Conservation (phyloP, 495 filamentous ascomycete species). For the Neurospora sp. region DNA sequence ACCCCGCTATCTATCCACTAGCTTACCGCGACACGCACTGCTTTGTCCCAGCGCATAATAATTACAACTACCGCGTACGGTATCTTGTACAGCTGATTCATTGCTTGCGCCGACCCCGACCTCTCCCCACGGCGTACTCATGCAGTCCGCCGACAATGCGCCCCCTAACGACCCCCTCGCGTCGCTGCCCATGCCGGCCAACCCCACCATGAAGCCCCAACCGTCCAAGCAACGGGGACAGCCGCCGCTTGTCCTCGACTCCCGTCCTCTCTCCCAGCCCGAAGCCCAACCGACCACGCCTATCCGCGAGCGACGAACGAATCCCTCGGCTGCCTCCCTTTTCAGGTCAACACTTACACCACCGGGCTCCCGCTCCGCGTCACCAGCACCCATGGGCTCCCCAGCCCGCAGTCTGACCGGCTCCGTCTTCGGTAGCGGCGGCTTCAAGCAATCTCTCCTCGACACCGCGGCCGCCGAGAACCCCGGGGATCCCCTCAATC, state of each 20-base stretch:
- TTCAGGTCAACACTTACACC: slow-evolving; percentile 48
- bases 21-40: not conserved
- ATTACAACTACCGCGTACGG: too few species aligned
- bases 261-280: slow-evolving; percentile 27
- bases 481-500: slow-evolving; percentile 54
- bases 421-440: slow-evolving; percentile 36
- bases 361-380: slow-evolving; percentile 45
- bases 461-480: slow-evolving; percentile 38
- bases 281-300: slow-evolving; percentile 37
- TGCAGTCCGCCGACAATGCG: slow-evolving; percentile 36
- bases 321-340: slow-evolving; percentile 48
- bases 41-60: not conserved
- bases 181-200: slow-evolving; percentile 28
- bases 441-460: slow-evolving; percentile 32
- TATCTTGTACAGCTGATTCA: too few species aligned
- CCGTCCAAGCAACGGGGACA: slow-evolving; percentile 22
- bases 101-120: not conserved
- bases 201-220: slow-evolving; percentile 25
- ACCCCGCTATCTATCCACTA: not conserved
- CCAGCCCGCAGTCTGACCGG: slow-evolving; percentile 42
- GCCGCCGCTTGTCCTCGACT: slow-evolving; percentile 23
- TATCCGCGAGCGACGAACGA: slow-evolving; percentile 35
- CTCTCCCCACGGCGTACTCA: slow-evolving; percentile 8
- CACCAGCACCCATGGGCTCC: slow-evolving; percentile 42
- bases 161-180: slow-evolving; percentile 28